phyloP scores from a whole-genome alignment of 306 rosid species.

The Ormosia emarginata region DNA sequence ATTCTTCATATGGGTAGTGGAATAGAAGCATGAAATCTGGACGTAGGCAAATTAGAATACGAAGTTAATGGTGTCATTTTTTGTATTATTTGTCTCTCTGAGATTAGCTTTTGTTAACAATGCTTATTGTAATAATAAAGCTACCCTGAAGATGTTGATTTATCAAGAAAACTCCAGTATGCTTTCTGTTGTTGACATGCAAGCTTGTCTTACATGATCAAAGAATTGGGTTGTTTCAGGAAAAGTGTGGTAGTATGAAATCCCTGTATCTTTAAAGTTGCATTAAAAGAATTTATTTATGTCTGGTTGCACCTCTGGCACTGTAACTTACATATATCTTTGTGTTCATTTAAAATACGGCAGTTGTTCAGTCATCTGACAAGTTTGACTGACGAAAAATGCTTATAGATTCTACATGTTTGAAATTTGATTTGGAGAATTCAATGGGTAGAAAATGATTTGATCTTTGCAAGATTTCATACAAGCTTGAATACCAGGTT shows the following conservation, averaged over 20 bases:
- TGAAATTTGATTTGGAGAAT: background rate
- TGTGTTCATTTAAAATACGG: background rate
- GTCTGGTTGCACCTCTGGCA: background rate
- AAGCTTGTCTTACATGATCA: background rate
- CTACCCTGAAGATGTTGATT: background rate
- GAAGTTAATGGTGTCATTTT: no score
- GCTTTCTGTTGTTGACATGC: background rate
- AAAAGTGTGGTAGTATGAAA: no score
- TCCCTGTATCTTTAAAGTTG: background rate
- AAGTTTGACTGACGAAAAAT: background rate
- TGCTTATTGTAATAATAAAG: constrained; percentile 16
- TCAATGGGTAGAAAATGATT: background rate
- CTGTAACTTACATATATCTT: background rate
- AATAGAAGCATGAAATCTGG: constrained; percentile 22
- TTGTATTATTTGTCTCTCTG: no score
- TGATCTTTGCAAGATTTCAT: background rate
- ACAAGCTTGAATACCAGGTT: background rate
- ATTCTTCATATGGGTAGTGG: constrained; percentile 12
- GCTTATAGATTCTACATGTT: background rate
- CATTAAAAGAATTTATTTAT: background rate
- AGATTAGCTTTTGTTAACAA: constrained; percentile 9
- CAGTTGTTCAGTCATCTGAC: background rate
- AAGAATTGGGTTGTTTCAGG: no score
- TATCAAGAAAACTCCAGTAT: background rate
- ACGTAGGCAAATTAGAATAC: no score